Percentiles rank a stretch among this genome's conserved stretches.
phyloP scores from a whole-genome alignment of 225 moss, liverwort and hornwort genomes.

The Rhytidiadelphus loreus region DNA sequence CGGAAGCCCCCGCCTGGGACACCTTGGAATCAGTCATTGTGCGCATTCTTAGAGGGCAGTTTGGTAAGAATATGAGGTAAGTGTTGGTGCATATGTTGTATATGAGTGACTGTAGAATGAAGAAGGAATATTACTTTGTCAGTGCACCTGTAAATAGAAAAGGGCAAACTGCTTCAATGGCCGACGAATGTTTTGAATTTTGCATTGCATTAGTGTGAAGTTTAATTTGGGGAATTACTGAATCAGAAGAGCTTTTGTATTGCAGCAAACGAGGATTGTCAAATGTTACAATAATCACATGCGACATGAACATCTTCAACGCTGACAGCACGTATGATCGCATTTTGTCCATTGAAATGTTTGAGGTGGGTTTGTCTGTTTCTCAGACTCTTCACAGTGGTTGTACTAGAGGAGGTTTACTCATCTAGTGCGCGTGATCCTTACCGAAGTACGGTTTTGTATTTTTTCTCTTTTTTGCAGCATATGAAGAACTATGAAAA shows the following conservation, averaged over 20 bases:
- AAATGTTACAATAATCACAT: constrained; percentile 70
- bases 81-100: neutral
- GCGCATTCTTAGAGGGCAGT: neutral
- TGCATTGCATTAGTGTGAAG: neutral
- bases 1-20: neutral
- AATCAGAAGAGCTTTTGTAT: neutral
- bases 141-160: neutral
- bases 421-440: neutral
- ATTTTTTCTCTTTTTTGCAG: constrained; percentile 23
- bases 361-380: constrained; percentile 47
- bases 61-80: neutral
- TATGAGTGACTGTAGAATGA: neutral
- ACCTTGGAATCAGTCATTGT: neutral
- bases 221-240: neutral
- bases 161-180: neutral
- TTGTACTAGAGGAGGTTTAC: neutral
- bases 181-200: neutral
- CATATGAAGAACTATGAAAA: constrained; percentile 99
- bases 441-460: neutral
- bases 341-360: constrained; percentile 91
- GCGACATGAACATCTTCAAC: constrained; percentile 79
- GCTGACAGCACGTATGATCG: constrained; percentile 52
- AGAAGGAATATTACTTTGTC: neutral
- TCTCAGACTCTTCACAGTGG: neutral
- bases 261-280: constrained; percentile 75